Base-by-base conservation (phyloP, 768 basidiomycete genomes). In the Tricholomella constricta region DNA sequence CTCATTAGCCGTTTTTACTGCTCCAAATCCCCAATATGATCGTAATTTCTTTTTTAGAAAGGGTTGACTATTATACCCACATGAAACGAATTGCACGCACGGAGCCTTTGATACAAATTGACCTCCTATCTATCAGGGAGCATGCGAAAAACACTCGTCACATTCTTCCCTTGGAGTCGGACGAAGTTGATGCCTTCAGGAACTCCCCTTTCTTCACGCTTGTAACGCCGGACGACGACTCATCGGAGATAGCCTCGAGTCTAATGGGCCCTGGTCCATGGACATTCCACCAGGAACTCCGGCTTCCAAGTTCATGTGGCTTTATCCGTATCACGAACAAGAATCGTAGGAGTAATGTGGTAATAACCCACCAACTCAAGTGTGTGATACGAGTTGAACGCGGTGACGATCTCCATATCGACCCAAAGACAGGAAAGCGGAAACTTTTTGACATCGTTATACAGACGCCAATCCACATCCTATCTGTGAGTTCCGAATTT, bases 391-490 rank as follows among this genome's bases (percentile, higher is more conserved):
- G 94, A 32, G 86, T 96, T 14, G 88, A 94, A 69, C 78, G 88
- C 20, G 91, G 89, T 3, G 91, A 92, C 57, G 86, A 91, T 61
- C 59, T 65, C 19, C 72, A 77, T 14, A 48, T 85, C 2, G 89
- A 91, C 65, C 58, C 77, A 6, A 86, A 85, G 66, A 75, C 78
- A 31, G 88, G 89, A 31, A 88, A 81, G 69, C 79, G 83, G 58
- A 96, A 91, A 71, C 68, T 91, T 62, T 93, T 88, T 67, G 94
- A 94, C 66, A 91, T 95, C 59, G 83, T 89, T 25, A 82, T 95
- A 54, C 88, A 93, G 65, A 85, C 85, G 0, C 93, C 94, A 0
- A 79, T 97, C 32, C 86, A 91, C 50, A 84, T 98, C 44, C 82
- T 97, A 47, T 94, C 94, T 15, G 91, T 92, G 56, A 74, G 88